Evolutionary conservation across 2,329 filamentous ascomycete genomes (phyloP), one percentile per base, ranked within the genome.

Genomic region (Amylocarpus encephaloides): DNA sequence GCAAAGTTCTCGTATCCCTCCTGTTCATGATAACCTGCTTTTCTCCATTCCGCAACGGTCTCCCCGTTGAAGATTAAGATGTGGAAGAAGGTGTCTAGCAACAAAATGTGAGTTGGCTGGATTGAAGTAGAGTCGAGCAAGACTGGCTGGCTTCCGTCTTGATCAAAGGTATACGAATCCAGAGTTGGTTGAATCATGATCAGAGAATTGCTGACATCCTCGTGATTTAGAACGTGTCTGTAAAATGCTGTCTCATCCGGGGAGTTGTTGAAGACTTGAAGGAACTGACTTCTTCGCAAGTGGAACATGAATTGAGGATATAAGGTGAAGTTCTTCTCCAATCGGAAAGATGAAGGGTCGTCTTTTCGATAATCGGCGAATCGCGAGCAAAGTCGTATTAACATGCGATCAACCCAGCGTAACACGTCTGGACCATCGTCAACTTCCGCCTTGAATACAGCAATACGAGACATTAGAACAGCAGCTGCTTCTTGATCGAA

Each of bases 261-360:
- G 0, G 92, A 97, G 70, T 97, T 98, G 76, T 98, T 98, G 80
- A 98, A 98, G 50, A 98, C 91, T 66, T 98, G 93, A 58, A 98
- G 71, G 75, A 98, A 98, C 70, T 97, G 93, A 70, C 90, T 95
- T 70, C 93, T 83, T 62, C 93, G 86, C 54, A 98, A 79, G 69
- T 98, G 93, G 77, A 98, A 98, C 93, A 98, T 98, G 73, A 98
- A 98, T 68, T 98, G 93, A 22, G 93, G 93, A 66, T 98, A 98
- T 13, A 98, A 78, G 0, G 92, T 97, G 66, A 98, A 98, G 75
- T 98, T 98, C 81, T 96, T 96, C 71, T 98, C 93, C 56, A 95
- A 72, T 33, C 90, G 82, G 81, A 98, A 98, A 0, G 92, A 97
- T 5, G 92, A 94, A 12, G 93, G 90, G 63, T 98, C 93, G 66